These are phyloP conservation scores for Pittosporum tobira DNA, from an alignment of 129 eudicot genomes.

Conservation along the genomic window DNA sequence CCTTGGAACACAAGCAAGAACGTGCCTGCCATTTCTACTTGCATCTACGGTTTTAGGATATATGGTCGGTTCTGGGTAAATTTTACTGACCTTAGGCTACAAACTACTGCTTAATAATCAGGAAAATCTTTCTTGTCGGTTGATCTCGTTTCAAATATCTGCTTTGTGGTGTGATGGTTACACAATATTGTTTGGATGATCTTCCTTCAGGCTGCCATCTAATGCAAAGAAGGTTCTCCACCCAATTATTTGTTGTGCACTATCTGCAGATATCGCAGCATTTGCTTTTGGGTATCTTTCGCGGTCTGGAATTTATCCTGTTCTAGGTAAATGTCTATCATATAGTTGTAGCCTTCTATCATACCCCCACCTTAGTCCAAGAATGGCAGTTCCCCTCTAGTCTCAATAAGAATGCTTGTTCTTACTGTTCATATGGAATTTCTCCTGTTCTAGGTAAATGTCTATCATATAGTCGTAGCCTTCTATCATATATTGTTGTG, in stretches of 20 bases:
- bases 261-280: slow-evolving; percentile 89
- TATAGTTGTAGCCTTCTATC: background rate
- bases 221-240: slow-evolving; percentile 69
- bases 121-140: background rate
- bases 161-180: slow-evolving; percentile 17
- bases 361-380: too few relatives aligned
- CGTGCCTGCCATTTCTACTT: slow-evolving; percentile 88
- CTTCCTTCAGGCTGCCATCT: slow-evolving; percentile 65
- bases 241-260: slow-evolving; percentile 87
- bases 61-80: slow-evolving; percentile 87
- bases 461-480: slow-evolving; percentile 4
- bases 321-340: slow-evolving; percentile 50
- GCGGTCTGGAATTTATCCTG: slow-evolving; percentile 60
- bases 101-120: slow-evolving; percentile 6
- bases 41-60: slow-evolving; percentile 96
- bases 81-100: slow-evolving; percentile 16
- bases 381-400: too few relatives aligned
- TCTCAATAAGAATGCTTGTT: too few relatives aligned
- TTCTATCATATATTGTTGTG: too few relatives aligned
- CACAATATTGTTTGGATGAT: slow-evolving; percentile 1
- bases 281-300: slow-evolving; percentile 73
- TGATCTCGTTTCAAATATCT: background rate
- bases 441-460: slow-evolving; percentile 74
- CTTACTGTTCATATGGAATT: too few relatives aligned
- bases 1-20: slow-evolving; percentile 81